Evolutionary conservation across 2,329 filamentous ascomycete species (phyloP), one percentile per base, ranked within the genome.

Genomic region (Plectosphaerella sp.): DNA sequence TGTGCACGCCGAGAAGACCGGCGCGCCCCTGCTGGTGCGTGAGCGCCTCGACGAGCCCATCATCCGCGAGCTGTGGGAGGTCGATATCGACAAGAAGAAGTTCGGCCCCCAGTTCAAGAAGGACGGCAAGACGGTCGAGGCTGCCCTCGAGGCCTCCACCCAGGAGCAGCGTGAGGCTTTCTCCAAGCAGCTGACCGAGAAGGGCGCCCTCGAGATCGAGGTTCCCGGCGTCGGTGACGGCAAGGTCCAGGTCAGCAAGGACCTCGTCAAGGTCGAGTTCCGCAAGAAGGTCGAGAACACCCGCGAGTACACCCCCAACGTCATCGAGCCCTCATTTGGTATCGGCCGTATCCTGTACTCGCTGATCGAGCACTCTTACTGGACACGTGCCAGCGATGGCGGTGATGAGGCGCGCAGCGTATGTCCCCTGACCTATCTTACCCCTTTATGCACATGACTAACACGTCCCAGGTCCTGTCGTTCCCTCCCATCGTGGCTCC

Each of bases 281-380:
- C 84, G 86, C 61, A 96, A 87, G 61, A 80, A 91, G 57, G 81
- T 85, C 4, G 90, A 96, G 71, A 87, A 96, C 67, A 83, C 86
- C 53, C 83, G 94, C 62, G 92, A 97, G 69, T 99, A 90, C 75
- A 95, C 88, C 1, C 93, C 93, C 54, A 97, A 97, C 66, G 91
- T 96, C 47, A 95, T 97, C 61, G 94, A 99, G 75, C 94, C 93
- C 2, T 97, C 93, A 1, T 99, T 97, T 64, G 93, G 93, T 77
- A 96, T 97, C 64, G 94, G 93, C 54, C 85, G 93, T 62, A 97
- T 97, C 57, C 77, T 97, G 53, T 97, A 96, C 77, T 86, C 88
- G 55, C 76, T 99, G 63, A 88, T 96, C 66, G 94, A 99, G 76
- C 94, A 99, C 73, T 86, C 83, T 68, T 99, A 92, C 82, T 99